A percentile compares a stretch with the other conserved stretches of the same genome.
Conservation (phyloP, 75 land plant genomes). For the Selaginella moellendorffii region DNA sequence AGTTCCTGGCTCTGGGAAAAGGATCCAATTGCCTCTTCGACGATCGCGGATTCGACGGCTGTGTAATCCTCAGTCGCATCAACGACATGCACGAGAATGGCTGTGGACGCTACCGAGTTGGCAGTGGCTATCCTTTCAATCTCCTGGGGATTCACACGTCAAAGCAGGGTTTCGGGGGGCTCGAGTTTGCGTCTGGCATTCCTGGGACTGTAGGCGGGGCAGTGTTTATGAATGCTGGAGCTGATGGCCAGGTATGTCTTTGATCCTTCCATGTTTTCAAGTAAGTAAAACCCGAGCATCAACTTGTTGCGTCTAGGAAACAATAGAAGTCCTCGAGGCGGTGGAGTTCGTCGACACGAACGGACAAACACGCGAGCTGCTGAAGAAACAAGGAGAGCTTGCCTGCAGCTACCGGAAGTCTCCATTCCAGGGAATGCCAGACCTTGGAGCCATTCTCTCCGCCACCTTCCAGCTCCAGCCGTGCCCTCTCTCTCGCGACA, state of each 20-base stretch:
- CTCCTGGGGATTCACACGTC: conserved; percentile 35
- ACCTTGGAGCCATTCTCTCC: conserved; percentile 39
- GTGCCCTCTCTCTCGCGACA: conserved; percentile 16
- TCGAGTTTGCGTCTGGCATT: conserved; percentile 69
- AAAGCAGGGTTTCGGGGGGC: conserved; percentile 48
- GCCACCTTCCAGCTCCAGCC: conserved; percentile 41
- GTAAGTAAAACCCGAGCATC: background rate
- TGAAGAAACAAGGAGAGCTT: conserved; percentile 19
- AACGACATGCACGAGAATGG: conserved; percentile 25
- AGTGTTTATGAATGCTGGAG: conserved; percentile 64
- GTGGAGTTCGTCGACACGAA: conserved; percentile 37
- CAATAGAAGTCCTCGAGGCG: conserved; percentile 32
- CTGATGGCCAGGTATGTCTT: conserved; percentile 45
- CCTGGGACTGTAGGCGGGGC: conserved; percentile 81
- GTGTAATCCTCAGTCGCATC: conserved; percentile 40
- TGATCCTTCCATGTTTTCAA: background rate
- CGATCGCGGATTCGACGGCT: conserved; percentile 58
- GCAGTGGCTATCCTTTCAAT: conserved; percentile 63
- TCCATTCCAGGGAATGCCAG: conserved; percentile 36
- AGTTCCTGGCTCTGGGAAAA: conserved; percentile 40
- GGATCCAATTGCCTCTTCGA: conserved; percentile 77
- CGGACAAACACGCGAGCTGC: conserved; percentile 21
- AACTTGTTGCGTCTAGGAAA: conserved; percentile 35
- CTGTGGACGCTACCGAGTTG: conserved; percentile 32
- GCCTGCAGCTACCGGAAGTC: conserved; percentile 47